These are phyloP conservation scores for Starmerella stigmatis DNA, from an alignment of 805 yeast species.

Conservation along the genomic window DNA sequence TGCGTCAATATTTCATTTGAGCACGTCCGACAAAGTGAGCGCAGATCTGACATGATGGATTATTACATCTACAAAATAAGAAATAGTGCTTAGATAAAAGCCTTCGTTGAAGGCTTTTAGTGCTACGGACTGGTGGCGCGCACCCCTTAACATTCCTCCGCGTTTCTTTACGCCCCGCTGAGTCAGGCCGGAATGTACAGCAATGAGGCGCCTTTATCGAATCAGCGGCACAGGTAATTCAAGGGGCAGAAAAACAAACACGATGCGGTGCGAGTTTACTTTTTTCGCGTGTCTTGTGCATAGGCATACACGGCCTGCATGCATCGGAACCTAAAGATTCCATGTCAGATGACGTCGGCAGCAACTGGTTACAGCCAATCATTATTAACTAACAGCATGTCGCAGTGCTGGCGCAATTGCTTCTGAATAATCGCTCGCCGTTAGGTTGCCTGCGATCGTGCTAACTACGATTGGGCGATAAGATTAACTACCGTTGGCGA, in stretches of 20 bases:
- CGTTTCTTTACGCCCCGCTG: neutral
- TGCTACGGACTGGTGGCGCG: no score
- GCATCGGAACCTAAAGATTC: neutral
- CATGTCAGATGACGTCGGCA: slow-evolving; percentile 3
- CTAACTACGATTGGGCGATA: slow-evolving; percentile 1
- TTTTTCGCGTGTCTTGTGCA: neutral
- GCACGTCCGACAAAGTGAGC: no score
- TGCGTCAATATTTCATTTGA: no score
- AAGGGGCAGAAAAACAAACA: no score
- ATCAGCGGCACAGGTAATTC: no score
- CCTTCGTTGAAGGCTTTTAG: no score
- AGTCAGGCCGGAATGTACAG: neutral
- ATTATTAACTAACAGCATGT: neutral
- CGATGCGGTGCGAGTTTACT: neutral
- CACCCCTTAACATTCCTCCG: neutral
- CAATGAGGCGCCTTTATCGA: neutral
- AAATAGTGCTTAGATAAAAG: no score
- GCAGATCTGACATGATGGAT: no score
- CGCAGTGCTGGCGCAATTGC: slow-evolving; percentile 4
- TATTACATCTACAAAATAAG: no score
- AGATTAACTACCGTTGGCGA: neutral
- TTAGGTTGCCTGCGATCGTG: slow-evolving; percentile 1
- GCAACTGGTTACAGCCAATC: slow-evolving; percentile 2
- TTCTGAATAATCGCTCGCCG: neutral
- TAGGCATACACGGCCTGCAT: neutral